phyloP scores from a whole-genome alignment of 352 stramenopile species.

The Pythium dissimile region DNA sequence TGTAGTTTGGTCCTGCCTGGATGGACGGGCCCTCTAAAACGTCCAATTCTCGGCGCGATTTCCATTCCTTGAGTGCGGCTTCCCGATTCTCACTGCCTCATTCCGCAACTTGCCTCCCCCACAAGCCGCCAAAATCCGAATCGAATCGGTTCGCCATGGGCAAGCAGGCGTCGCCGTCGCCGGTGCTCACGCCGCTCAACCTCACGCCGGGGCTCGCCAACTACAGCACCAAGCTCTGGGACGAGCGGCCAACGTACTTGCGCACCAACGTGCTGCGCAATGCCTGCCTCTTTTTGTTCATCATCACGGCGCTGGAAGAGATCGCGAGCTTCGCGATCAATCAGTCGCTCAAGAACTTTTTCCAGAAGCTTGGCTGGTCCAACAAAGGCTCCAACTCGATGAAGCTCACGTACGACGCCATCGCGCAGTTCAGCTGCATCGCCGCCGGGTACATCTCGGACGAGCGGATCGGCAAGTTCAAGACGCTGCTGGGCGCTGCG shows the following conservation, averaged over 20 bases:
- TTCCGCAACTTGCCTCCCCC: constrained; percentile 3
- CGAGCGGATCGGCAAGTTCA: constrained; percentile 26
- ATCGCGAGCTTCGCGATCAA: constrained; percentile 30
- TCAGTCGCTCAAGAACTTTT: constrained; percentile 31
- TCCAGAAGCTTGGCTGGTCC: constrained; percentile 26
- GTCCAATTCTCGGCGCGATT: too few species aligned
- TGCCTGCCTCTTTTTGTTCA: constrained; percentile 26
- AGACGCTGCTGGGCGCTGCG: constrained; percentile 25
- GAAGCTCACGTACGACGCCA: constrained; percentile 29
- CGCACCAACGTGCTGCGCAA: constrained; percentile 23
- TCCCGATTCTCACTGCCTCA: background rate
- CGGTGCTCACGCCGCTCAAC: constrained; percentile 13
- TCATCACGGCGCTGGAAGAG: constrained; percentile 26
- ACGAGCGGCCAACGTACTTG: constrained; percentile 6
- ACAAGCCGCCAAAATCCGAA: too few species aligned
- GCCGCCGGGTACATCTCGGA: constrained; percentile 29
- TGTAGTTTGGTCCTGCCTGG: too few species aligned
- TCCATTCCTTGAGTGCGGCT: too few species aligned
- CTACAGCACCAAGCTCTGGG: constrained; percentile 15
- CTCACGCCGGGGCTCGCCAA: constrained; percentile 5
- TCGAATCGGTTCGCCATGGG: too few species aligned
- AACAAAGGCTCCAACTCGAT: constrained; percentile 27
- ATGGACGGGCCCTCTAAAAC: too few species aligned
- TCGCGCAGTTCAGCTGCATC: constrained; percentile 26
- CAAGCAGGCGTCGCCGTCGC: constrained; percentile 16